Base-by-base conservation (phyloP, 1,284 basidiomycete species). In the Ustilago xerochloae region DNA sequence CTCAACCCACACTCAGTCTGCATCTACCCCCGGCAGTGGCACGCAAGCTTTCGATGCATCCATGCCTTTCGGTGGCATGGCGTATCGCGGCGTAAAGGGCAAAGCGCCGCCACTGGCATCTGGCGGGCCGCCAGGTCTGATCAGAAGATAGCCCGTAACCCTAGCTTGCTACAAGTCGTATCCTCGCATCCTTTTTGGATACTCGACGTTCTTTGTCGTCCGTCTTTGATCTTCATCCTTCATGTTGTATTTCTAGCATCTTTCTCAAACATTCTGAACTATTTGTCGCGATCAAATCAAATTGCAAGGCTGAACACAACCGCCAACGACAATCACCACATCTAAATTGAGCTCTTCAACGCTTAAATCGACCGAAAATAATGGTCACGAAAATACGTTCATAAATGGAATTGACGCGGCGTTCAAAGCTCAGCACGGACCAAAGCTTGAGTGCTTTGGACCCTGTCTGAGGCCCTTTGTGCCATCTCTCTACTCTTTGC, bases 61-160 rank as follows among this genome's bases (percentile, higher is more conserved):
- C 18, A 8, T 64, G 38, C 62, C 66, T 13, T 62, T 65, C 24
- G 66, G 65, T 6, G 71, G 71, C n/a, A 63, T 69, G 62, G 71
- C 71, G 0, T 74, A 74, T n/a, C 63, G 57, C 7, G 71, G 71
- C 13, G 26, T 66, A 45, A 63, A 68, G 32, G 71, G 71, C 30
- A 74, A 59, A 26, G 71, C 71, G 7, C 71, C 71, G 12, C 71
- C 71, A 20, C 54, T 74, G 8, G 24, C 28, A 12, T 59, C 65
- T 16, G 71, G 62, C 18, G 62, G 58, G n/a, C 58, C 54, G 9
- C 62, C 65, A 7, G 55, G 62, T 4, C 32, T 74, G 30, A 53
- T 63, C 2, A 53, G 71, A 28, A 48, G 68, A n/a, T 71, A 18
- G 22, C n/a, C 16, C 22, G 8, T 13, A 26, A 24, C 22, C 12